phyloP scores from a whole-genome alignment of 164 flowering plant genomes.

The Echeveria elegans region DNA sequence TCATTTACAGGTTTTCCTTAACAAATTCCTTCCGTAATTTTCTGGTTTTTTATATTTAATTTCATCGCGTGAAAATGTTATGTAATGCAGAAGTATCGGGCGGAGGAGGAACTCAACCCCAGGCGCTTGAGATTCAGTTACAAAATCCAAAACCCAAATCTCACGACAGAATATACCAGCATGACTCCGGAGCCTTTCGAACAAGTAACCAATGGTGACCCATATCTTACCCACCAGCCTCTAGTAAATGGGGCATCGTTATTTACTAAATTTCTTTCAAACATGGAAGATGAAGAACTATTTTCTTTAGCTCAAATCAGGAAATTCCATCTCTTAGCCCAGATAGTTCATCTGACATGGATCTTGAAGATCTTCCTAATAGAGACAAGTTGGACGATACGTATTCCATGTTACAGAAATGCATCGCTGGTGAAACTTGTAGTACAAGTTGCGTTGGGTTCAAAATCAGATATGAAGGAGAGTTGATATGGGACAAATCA shows the following conservation, averaged over 20 bases:
- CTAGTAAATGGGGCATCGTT: no score
- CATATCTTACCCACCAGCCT: no score
- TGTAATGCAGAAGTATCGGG: slow-evolving; percentile 5
- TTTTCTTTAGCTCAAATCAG: neutral
- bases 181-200: no score
- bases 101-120: slow-evolving; percentile 3
- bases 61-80: no score
- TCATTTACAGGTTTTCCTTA: no score
- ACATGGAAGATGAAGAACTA: neutral
- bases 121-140: no score
- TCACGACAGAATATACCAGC: no score
- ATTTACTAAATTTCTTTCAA: neutral
- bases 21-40: no score
- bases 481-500: neutral
- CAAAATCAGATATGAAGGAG: slow-evolving; percentile 5
- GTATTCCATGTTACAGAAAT: neutral
- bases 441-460: neutral
- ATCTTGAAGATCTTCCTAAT: neutral
- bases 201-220: no score
- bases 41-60: no score
- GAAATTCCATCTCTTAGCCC: neutral
- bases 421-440: neutral
- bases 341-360: no score
- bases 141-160: no score
- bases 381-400: neutral